Base-by-base conservation (phyloP, 495 filamentous ascomycete species). In the Pyrenula aspistea region DNA sequence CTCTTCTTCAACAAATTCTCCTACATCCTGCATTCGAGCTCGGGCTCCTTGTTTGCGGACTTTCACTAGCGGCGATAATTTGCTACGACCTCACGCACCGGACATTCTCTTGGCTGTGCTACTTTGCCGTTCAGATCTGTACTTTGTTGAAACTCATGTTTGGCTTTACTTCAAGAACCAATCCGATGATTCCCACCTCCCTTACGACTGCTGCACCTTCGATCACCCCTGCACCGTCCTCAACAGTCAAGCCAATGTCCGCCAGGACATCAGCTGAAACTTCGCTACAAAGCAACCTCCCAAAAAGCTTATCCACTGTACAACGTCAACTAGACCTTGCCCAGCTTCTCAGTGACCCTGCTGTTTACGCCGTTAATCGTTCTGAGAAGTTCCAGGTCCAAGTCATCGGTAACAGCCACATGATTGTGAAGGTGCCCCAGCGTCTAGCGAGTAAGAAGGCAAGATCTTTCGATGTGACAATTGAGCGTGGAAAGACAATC, bases 361-460 rank as follows among this genome's bases (percentile, higher is more conserved):
- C 57, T 52, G 61, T 65, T 22, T 48, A 62, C 25, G 42, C 63
- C 15, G 51, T 54, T 22, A 75, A 77, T 47, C 63, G 70, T 36
- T 70, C 68, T 0, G 70, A 78, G 48, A 59, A 67, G 2, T 85
- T 83, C 64, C 79, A 82, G 59, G 69, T 85, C n/a, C 78, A 83
- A 57, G 72, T 80, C 23, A 71, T 85, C 59, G 83, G 81, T 10
- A 78, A 85, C 58, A 76, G 73, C 56, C 77, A 86, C 61, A 74
- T 86, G 56, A 62, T 84, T 24, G 73, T 86, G 56, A 79, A 77
- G 51, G 77, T 81, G 11, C 79, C 82, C 12, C 71, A 69, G 52
- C 72, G 71, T 51, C 70, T 80, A 58, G 61, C 66, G 15, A 62
- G 68, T 42, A 65, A 70, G 52, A 84, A 77, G 61, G 68, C 70